Conservation (phyloP, 2,329 filamentous ascomycete genomes). For the Venturia carpophila region DNA sequence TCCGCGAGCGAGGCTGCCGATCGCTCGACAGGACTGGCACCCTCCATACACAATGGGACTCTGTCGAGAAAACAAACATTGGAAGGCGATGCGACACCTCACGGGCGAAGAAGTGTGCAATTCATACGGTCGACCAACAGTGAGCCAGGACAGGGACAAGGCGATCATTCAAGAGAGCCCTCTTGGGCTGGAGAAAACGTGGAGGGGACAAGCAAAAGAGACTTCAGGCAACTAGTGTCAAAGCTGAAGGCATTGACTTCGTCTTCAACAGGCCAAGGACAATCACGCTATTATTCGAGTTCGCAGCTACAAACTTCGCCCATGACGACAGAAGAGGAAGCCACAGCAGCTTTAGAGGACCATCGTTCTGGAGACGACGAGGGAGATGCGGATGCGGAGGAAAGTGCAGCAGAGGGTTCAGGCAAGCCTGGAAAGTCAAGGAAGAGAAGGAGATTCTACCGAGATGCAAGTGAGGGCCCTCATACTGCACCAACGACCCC, state of each 20-base stretch:
- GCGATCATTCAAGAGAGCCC: conserved; percentile 49
- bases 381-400: conserved; percentile 71
- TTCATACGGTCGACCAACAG: conserved; percentile 49
- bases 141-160: conserved; percentile 33
- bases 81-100: conserved; percentile 31
- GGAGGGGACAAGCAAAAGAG: conserved; percentile 43
- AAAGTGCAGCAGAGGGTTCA: conserved; percentile 66
- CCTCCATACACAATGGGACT: conserved; percentile 13
- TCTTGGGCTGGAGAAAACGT: conserved; percentile 56
- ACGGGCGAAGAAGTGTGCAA: conserved; percentile 61
- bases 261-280: background rate
- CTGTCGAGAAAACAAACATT: conserved; percentile 16
- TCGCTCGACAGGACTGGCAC: conserved; percentile 21
- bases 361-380: conserved; percentile 37
- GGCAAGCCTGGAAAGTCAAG: conserved; percentile 25
- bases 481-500: conserved; percentile 63
- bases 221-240: conserved; percentile 61
- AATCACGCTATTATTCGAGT: background rate
- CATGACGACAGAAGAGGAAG: conserved; percentile 38
- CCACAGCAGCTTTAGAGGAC: conserved; percentile 48
- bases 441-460: conserved; percentile 13
- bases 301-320: conserved; percentile 29
- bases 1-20: conserved; percentile 22
- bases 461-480: conserved; percentile 44
- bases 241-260: conserved; percentile 68